These are phyloP conservation scores for Microglena sp. DNA, from an alignment of 139 green algal genomes.

Conservation along the genomic window DNA sequence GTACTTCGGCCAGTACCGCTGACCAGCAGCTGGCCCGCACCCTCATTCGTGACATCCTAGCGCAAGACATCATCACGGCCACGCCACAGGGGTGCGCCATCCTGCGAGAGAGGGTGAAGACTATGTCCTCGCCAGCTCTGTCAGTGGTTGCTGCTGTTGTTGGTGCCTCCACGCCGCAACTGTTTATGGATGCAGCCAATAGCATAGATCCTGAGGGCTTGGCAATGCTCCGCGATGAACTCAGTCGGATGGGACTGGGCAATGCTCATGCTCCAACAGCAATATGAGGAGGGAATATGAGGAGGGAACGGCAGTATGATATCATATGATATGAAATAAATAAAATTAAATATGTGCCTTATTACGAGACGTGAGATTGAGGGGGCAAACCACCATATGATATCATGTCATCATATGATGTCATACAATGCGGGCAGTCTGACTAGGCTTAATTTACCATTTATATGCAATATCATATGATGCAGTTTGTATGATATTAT, in stretches of 20 bases:
- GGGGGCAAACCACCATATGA: no score
- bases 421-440: no score
- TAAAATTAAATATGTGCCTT: no score
- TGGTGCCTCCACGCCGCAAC: not conserved
- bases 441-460: no score
- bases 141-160: slow-evolving; percentile 5
- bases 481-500: no score
- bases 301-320: no score
- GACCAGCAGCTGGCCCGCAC: slow-evolving; percentile 6
- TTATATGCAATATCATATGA: no score
- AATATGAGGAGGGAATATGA: no score
- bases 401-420: no score
- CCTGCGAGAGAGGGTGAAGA: not conserved
- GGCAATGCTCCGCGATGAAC: slow-evolving; percentile 11
- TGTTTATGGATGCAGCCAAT: not conserved
- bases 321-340: no score
- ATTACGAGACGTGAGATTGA: no score
- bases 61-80: not conserved
- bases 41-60: slow-evolving; percentile 18
- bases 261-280: slow-evolving; percentile 2
- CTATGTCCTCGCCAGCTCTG: not conserved
- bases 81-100: not conserved
- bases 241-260: slow-evolving; percentile 20
- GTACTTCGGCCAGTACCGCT: not conserved
- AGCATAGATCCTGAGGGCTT: slow-evolving; percentile 6